These are phyloP conservation scores for Neonectria ditissima DNA, from an alignment of 2,329 filamentous ascomycete species.

Conservation along the genomic window DNA sequence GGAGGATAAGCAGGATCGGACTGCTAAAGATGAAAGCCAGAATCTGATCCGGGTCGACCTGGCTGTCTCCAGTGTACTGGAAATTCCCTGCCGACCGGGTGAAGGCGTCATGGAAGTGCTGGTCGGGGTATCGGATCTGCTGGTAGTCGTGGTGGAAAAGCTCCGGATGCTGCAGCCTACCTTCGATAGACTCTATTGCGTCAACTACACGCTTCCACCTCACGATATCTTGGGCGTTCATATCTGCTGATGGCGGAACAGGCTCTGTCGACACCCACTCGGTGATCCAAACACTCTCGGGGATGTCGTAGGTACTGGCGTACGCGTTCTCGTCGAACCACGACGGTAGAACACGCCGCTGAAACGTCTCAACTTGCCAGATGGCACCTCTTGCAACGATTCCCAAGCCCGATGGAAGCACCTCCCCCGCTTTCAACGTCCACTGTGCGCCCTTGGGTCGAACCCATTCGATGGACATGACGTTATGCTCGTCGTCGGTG, in stretches of 20 bases:
- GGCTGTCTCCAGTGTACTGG: conserved; percentile 23
- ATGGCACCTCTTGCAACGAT: conserved; percentile 13
- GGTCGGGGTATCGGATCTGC: conserved; percentile 15
- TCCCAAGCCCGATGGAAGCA: conserved; percentile 11
- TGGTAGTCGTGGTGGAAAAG: conserved; percentile 15
- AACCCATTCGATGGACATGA: conserved; percentile 11
- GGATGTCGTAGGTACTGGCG: conserved; percentile 17
- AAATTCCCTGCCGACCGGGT: conserved; percentile 24
- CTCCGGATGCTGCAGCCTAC: conserved; percentile 1
- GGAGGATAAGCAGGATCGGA: conserved; percentile 14
- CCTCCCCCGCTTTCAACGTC: conserved; percentile 19
- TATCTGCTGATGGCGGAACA: conserved; percentile 3
- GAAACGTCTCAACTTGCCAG: conserved; percentile 19
- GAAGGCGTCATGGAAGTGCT: conserved; percentile 27
- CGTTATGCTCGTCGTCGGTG: conserved; percentile 4
- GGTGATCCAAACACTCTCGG: conserved; percentile 10
- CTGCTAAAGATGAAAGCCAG: conserved; percentile 19
- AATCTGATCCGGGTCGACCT: conserved; percentile 21
- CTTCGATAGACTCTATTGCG: conserved; percentile 21
- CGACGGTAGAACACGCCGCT: conserved; percentile 12
- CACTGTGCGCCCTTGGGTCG: neutral
- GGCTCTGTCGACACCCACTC: conserved; percentile 21
- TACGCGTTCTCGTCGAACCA: conserved; percentile 22
- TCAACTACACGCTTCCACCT: conserved; percentile 17
- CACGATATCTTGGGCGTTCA: conserved; percentile 15